Conservation (phyloP, 352 stramenopile species). For the Phytophthora megakarya region DNA sequence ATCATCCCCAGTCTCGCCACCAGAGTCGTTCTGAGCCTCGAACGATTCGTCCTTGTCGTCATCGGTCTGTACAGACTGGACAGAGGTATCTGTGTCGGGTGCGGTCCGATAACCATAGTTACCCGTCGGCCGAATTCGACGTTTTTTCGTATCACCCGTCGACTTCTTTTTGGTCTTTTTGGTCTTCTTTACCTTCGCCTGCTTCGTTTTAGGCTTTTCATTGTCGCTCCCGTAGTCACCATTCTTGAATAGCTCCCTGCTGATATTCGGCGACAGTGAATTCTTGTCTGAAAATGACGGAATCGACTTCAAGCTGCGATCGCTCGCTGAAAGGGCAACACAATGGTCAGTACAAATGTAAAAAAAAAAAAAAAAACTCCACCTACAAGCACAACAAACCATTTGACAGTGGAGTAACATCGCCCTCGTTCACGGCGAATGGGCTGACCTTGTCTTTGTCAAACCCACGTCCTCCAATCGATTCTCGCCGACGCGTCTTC, state of each 20-base stretch:
- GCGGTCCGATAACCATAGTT: conserved; percentile 61
- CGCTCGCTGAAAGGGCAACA: conserved; percentile 47
- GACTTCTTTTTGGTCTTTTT: conserved; percentile 30
- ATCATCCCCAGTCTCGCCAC: conserved; percentile 57
- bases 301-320: conserved; percentile 63
- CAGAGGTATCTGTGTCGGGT: conserved; percentile 48
- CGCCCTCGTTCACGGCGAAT: conserved; percentile 61
- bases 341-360: conserved; percentile 17
- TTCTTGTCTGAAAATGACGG: conserved; percentile 58
- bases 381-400: conserved; percentile 32
- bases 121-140: conserved; percentile 34
- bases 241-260: conserved; percentile 61
- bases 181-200: conserved; percentile 38
- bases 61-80: conserved; percentile 55
- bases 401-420: conserved; percentile 75
- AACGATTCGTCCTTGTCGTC: conserved; percentile 65
- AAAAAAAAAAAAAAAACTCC: neutral
- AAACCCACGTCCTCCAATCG: conserved; percentile 53
- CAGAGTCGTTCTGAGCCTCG: conserved; percentile 47
- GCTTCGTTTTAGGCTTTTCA: conserved; percentile 30
- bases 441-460: conserved; percentile 50
- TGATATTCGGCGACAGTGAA: conserved; percentile 57
- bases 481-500: conserved; percentile 42
- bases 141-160: conserved; percentile 32
- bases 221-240: conserved; percentile 37